These are phyloP conservation scores for Erigeron canadensis DNA, from an alignment of 129 eudicot species.

Conservation along the genomic window DNA sequence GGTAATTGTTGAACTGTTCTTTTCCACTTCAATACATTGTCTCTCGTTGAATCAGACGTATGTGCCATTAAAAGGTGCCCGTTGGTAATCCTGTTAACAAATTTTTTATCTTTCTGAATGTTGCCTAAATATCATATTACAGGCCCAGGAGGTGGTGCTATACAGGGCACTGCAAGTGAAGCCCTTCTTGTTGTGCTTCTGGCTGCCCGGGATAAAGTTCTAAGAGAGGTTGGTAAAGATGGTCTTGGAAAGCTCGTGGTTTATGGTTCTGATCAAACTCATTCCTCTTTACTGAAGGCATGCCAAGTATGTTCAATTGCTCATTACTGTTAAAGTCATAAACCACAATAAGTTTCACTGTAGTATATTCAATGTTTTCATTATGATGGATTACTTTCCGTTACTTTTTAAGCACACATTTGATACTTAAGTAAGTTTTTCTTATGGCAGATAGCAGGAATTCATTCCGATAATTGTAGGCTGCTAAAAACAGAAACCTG, in stretches of 20 bases:
- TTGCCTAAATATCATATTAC: conserved; percentile 21
- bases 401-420: background rate
- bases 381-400: background rate
- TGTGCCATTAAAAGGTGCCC: background rate
- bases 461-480: conserved; percentile 70
- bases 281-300: conserved; percentile 80
- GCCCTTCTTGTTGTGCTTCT: conserved; percentile 84
- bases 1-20: conserved; percentile 40
- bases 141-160: conserved; percentile 97
- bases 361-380: conserved; percentile 1
- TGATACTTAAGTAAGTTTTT: background rate
- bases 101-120: background rate
- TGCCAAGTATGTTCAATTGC: conserved; percentile 67
- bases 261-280: conserved; percentile 95
- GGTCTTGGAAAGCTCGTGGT: conserved; percentile 77
- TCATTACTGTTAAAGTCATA: background rate
- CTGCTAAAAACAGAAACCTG: conserved; percentile 64
- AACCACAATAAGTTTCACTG: background rate
- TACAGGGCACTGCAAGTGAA: conserved; percentile 98
- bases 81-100: background rate
- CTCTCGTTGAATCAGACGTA: background rate
- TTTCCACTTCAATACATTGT: background rate
- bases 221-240: conserved; percentile 71
- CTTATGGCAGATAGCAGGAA: conserved; percentile 77
- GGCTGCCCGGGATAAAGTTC: conserved; percentile 83